Evolutionary conservation across 352 stramenopile species (phyloP).

Genomic region (Phytophthora palmivora): DNA sequence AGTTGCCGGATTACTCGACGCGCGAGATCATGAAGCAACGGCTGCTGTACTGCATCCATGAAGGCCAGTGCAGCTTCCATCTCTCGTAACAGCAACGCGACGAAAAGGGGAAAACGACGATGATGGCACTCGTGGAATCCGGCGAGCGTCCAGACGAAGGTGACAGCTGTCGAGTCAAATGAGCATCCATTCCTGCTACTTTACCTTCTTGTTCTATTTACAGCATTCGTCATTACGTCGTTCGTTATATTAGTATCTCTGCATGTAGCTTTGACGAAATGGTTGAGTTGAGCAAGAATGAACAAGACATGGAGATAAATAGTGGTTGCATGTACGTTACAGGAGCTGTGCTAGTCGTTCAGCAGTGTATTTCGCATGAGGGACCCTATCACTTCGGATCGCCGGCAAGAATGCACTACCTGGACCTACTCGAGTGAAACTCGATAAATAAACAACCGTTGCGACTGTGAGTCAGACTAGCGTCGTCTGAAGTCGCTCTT

Average conservation of each 20-base stretch:
- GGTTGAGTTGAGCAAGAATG: neutral
- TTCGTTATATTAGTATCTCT: too few relatives aligned
- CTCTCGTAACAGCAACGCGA: conserved; percentile 52
- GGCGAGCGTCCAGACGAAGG: conserved; percentile 19
- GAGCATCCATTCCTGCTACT: conserved; percentile 15
- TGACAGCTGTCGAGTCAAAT: conserved; percentile 32
- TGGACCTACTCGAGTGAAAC: conserved; percentile 27
- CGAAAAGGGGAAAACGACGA: conserved; percentile 6
- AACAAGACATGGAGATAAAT: conserved; percentile 20
- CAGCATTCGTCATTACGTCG: conserved; percentile 1
- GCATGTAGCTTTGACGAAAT: conserved; percentile 4
- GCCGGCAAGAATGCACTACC: conserved; percentile 29
- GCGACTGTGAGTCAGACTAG: conserved; percentile 5
- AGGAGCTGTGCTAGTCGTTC: conserved; percentile 15
- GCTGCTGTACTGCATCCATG: conserved; percentile 85
- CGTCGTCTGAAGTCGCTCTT: conserved; percentile 6
- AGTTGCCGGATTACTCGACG: conserved; percentile 91
- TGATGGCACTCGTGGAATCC: neutral
- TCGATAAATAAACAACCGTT: conserved; percentile 52
- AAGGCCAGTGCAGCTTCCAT: conserved; percentile 88
- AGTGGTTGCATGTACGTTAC: conserved; percentile 30
- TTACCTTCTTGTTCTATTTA: conserved; percentile 20
- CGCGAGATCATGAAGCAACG: conserved; percentile 72
- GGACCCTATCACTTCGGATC: conserved; percentile 47
- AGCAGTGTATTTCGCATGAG: conserved; percentile 41